Conservation (phyloP, 2,329 filamentous ascomycete species). For the Aspergillus novoparasiticus region DNA sequence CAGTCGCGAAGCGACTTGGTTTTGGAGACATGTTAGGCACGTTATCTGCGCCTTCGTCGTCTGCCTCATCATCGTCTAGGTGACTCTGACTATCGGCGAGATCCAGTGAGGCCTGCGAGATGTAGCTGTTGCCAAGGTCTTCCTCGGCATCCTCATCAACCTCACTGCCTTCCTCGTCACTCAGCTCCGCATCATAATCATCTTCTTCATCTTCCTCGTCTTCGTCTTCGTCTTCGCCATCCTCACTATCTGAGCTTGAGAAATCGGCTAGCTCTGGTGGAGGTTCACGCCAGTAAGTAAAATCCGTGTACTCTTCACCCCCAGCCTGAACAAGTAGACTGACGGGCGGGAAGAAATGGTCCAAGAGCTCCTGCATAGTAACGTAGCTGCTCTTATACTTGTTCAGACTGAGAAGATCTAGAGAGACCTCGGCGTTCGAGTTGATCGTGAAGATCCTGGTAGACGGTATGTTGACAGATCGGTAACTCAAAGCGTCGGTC, state of each 20-base stretch:
- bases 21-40: not conserved
- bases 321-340: conserved; percentile 83
- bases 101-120: conserved; percentile 47
- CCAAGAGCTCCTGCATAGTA: conserved; percentile 94
- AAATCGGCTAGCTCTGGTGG: conserved; percentile 87
- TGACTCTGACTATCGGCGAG: conserved; percentile 45
- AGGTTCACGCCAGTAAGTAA: conserved; percentile 90
- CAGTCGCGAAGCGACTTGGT: conserved; percentile 1
- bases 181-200: conserved; percentile 43
- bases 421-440: conserved; percentile 89
- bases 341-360: conserved; percentile 96
- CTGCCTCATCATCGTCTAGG: conserved; percentile 24
- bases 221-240: conserved; percentile 54
- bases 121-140: conserved; percentile 42
- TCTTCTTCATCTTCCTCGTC: conserved; percentile 49
- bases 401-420: conserved; percentile 87
- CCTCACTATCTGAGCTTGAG: conserved; percentile 73
- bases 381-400: conserved; percentile 97
- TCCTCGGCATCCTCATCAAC: conserved; percentile 54
- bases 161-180: conserved; percentile 57
- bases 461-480: conserved; percentile 91
- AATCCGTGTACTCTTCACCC: conserved; percentile 94
- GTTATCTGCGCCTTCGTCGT: conserved; percentile 23
- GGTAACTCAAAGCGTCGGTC: conserved; percentile 94
- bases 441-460: conserved; percentile 99